A percentile compares a stretch with the other conserved stretches of the same genome.
Evolutionary conservation across 371 early-diverging fungal genomes (phyloP).

Genomic region (Mucor racemosus): DNA sequence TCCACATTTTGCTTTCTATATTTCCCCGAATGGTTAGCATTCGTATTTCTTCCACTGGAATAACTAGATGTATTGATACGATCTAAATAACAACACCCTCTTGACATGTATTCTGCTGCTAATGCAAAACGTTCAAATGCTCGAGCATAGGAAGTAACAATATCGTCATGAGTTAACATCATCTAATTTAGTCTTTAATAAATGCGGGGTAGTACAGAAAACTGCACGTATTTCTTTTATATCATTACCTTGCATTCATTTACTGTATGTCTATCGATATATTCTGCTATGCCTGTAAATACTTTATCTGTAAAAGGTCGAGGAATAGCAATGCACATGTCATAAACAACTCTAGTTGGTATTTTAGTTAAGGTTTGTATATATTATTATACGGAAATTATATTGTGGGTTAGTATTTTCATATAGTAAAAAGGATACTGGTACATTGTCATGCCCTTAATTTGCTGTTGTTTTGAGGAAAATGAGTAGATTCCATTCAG

Average conservation of each 20-base stretch:
- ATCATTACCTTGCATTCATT: conserved; percentile 58
- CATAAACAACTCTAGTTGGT: conserved; percentile 44
- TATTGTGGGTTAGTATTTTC: conserved; percentile 2
- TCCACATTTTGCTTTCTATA: conserved; percentile 71
- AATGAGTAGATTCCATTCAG: conserved; percentile 64
- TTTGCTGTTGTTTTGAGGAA: conserved; percentile 42
- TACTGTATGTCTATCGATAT: conserved; percentile 62
- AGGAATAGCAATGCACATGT: conserved; percentile 80
- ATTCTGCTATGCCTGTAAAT: conserved; percentile 74
- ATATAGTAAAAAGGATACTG: conserved; percentile 54
- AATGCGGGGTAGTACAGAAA: background rate
- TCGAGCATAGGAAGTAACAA: conserved; percentile 73
- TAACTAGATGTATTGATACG: conserved; percentile 48
- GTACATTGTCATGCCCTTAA: conserved; percentile 77
- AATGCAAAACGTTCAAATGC: conserved; percentile 74
- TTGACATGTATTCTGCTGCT: conserved; percentile 68
- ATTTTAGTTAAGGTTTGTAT: background rate
- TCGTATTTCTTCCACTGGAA: conserved; percentile 36
- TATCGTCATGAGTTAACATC: conserved; percentile 69
- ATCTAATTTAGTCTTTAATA: conserved; percentile 29
- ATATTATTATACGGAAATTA: conserved; percentile 7
- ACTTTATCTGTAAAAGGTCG: conserved; percentile 72
- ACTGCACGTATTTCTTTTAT: conserved; percentile 1
- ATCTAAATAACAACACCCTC: conserved; percentile 80
- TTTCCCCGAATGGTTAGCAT: conserved; percentile 51